Evolutionary conservation across 2,329 filamentous ascomycete species (phyloP), one percentile per base, ranked within the genome.

Genomic region (Niveomyces coronatus): DNA sequence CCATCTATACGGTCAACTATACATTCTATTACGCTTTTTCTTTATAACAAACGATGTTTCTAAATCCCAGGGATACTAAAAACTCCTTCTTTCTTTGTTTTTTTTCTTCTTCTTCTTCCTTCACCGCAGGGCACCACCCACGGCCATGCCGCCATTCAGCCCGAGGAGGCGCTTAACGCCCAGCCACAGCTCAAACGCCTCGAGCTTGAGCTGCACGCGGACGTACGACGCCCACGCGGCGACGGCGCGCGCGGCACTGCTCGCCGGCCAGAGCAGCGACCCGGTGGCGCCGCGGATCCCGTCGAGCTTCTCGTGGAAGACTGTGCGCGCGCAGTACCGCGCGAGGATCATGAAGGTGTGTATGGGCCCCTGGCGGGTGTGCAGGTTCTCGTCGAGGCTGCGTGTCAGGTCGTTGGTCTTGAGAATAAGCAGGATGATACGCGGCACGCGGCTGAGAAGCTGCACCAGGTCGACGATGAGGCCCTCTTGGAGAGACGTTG

Each of bases 331-430:
- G 57, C 79, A 82, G 59, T 83, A 83, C 23, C 76, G 62, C 3
- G 79, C 79, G 19, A 84, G 64, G 45, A 84, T 83, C 53, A 83
- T 62, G 49, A 83, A 83, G 11, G 65, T 72, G 33, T 76, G 68
- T 45, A 80, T 70, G 3, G 78, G 76, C 0, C 79, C 79, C 44
- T 75, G 71, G 6, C 74, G 70, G 1, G 85, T 91, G 39, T 88
- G 82, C 26, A 93, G 67, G 53, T 82, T 88, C 65, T 98, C 91
- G 56, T 98, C 91, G 14, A 98, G 72, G 50, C 82, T 91, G 46
- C 91, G 79, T 13, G 91, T 98, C 27, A 98, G 67, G 61, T 98
- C 91, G 57, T 98, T 98, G 3, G 91, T 98, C 65, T 98, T 98
- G 45, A 98, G 71, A 48, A 98, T 96, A 19, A 98, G 68, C 10